Conservation (phyloP, 108 stramenopile genomes). For the Discostella pseudostelligera region DNA sequence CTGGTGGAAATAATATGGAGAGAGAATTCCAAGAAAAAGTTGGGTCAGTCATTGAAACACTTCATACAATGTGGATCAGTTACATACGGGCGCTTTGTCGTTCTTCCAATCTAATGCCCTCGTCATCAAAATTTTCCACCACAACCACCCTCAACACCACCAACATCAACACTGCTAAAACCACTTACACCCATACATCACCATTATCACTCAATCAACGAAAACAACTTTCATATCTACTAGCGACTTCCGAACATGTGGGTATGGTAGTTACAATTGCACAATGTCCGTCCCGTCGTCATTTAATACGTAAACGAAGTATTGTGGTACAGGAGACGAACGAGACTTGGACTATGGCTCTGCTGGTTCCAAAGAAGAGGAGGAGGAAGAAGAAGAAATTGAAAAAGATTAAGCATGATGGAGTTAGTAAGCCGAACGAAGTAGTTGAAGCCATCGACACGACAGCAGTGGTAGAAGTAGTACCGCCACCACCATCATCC, state of each 20-base stretch:
- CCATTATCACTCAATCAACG: slow-evolving; percentile 11
- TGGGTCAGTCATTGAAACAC: slow-evolving; percentile 21
- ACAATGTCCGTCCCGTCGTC: slow-evolving; percentile 36
- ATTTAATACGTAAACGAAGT: slow-evolving; percentile 20
- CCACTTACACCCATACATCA: too few relatives aligned
- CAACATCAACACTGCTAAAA: not conserved
- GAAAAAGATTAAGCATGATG: not conserved
- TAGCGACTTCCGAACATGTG: slow-evolving; percentile 34
- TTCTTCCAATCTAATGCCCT: not conserved
- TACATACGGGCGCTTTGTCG: slow-evolving; percentile 16
- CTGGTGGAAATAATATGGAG: too few relatives aligned
- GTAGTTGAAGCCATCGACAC: not conserved
- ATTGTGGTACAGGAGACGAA: slow-evolving; percentile 39
- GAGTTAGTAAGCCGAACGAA: not conserved
- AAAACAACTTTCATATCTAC: slow-evolving; percentile 5
- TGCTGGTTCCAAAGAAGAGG: not conserved
- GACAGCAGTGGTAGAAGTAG: too few relatives aligned
- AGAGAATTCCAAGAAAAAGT: slow-evolving; percentile 10
- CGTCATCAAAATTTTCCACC: not conserved
- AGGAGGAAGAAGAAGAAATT: not conserved
- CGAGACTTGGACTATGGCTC: slow-evolving; percentile 34
- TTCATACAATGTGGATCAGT: slow-evolving; percentile 40
- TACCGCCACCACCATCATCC: too few relatives aligned
- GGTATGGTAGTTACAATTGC: slow-evolving; percentile 38
- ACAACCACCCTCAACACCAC: not conserved